Percentiles rank a stretch among this genome's conserved stretches.
Conservation (phyloP, 805 yeast genomes). For the Metschnikowia chrysomelidarum region DNA sequence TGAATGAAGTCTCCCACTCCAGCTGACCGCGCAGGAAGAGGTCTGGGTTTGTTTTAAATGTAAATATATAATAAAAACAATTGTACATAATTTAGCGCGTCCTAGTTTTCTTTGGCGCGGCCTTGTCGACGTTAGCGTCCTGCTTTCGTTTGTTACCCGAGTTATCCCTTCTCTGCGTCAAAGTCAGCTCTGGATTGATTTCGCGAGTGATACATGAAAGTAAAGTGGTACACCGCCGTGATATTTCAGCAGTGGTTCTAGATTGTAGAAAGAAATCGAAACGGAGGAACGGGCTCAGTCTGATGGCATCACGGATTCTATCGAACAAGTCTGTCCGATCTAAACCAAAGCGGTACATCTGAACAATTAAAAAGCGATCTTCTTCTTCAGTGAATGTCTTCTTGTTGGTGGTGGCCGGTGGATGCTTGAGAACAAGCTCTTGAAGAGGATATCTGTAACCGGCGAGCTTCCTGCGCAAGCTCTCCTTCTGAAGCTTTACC, state of each 20-base stretch:
- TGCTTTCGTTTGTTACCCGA: conserved; percentile 3
- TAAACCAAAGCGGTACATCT: conserved; percentile 75
- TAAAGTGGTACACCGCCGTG: conserved; percentile 78
- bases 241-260: conserved; percentile 71
- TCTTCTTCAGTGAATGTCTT: conserved; percentile 79
- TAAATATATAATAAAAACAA: no score
- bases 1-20: no score
- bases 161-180: conserved; percentile 2
- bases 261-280: conserved; percentile 87
- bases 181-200: conserved; percentile 18
- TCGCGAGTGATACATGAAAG: conserved; percentile 76
- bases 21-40: no score
- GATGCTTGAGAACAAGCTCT: conserved; percentile 68
- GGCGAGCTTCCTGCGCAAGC: conserved; percentile 71
- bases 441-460: conserved; percentile 74
- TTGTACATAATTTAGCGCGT: no score
- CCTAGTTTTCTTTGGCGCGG: conserved; percentile 6
- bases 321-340: conserved; percentile 81
- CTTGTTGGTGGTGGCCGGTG: conserved; percentile 66
- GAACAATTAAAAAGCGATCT: conserved; percentile 82
- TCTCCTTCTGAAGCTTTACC: conserved; percentile 68
- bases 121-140: conserved; percentile 2
- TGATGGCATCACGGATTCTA: conserved; percentile 67
- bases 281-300: conserved; percentile 73
- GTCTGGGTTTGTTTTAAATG: no score